Base-by-base conservation (phyloP, 2,329 filamentous ascomycete species). In the Aspergillus sp. region DNA sequence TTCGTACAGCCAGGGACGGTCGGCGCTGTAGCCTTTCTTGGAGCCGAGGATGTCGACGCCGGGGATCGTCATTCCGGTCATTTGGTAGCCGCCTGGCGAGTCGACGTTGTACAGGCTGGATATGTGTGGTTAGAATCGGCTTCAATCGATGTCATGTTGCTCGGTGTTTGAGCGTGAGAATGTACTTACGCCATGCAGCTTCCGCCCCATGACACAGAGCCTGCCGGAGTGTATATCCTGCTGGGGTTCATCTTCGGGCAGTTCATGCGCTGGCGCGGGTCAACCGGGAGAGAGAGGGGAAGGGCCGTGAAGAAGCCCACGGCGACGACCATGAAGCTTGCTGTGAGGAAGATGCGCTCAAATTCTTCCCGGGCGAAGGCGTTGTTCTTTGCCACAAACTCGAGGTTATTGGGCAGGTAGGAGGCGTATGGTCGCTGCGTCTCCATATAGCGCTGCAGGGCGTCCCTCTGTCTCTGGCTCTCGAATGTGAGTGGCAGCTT, bases 351-450 rank as follows among this genome's bases (percentile, higher is more conserved):
- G 29, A 73, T 71, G 2, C 68, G 56, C 26, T 68, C 63, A 3
- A 74, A 55, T 36, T 72, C 63, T 26, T 67, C 56, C 1, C 60
- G 51, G 1, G 48, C 53, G 36, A 75, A 66, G 3, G 67, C 71
- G 41, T 74, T 74, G 49, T 71, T 73, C 40, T 66, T 66, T 1
- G 69, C 69, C 5, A 64, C 52, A 35, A 80, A 81, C 1, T 69
- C 63, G 25, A 78, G 61, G 33, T 79, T 79, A 42, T 74, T 72
- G 0, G 77, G 77, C 0, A 80, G 61, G 47, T 77, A 81, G 0
- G 72, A 68, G 0, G 77, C 77, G 30, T 75, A 68, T 1, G 70
- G 66, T 5, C 77, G 66, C 40, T 78, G 74, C 1, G 74, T 79
- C 15, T 71, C 71, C 48, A 71, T 71, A 51, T 81, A 81, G 3